Base-by-base conservation (phyloP, 2,329 filamentous ascomycete species). In the Alternaria ventricosa region DNA sequence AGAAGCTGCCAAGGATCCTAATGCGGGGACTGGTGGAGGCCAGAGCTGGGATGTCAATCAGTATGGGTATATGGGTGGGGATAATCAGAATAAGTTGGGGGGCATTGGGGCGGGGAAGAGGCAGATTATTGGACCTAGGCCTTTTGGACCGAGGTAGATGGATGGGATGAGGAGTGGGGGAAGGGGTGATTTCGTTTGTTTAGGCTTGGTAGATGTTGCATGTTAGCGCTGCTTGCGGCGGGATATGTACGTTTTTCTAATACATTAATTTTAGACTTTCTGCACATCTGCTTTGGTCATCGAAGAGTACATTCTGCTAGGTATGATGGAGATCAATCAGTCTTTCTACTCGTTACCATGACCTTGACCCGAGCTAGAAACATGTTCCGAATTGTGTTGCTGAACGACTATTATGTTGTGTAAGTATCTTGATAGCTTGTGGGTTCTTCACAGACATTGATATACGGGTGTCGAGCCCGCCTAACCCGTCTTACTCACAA, bases 81-180 rank as follows among this genome's bases (percentile, higher is more conserved):
- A 94, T 77, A 87, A 85, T 65, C 89, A 93, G 83, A 94, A 93
- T 74, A 86, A 85, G 65, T 79, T 80, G 9, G 90, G 89, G 3
- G 84, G 84, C 0, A 85, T 85, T 60, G 80, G 79, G 44, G 88
- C 89, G 1, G 89, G 89, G 0, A 84, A 90, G 75, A 86, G 92
- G 75, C 91, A 92, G 82, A 94, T 95, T 78, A 89, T 92, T n/a
- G 92, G 92, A 11, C 92, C 92, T 0, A 84, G 91, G 75, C 90
- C 91, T 51, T 82, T 90, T 71, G 76, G 76, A 8, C 75, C 71
- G 2, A 22, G 44, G 12, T 22, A 46, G 18, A 43, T 44, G n/a
- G 1, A 18, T 20, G 41, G 41, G 18, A 18, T 6, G n/a, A 15
- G 6, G 7, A 23, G 15, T 1, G 20, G 22, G 11, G 7, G 4